Percentiles rank a stretch among this genome's conserved stretches.
These are phyloP conservation scores for Cairneyella variabilis DNA, from an alignment of 495 filamentous ascomycete genomes.

Conservation along the genomic window DNA sequence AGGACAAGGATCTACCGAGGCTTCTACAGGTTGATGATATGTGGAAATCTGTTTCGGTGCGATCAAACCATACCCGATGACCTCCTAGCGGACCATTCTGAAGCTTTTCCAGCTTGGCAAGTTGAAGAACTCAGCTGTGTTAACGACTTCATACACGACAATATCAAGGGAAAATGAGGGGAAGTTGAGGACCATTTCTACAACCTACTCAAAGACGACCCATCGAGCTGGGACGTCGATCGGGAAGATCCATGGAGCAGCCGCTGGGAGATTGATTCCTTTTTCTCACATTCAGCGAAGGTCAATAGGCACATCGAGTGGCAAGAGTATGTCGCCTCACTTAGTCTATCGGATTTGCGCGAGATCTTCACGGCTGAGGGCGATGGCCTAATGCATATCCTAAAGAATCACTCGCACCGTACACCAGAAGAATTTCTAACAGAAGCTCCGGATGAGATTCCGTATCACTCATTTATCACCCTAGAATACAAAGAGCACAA, in stretches of 20 bases:
- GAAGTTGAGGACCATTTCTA: not conserved
- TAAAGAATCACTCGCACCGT: not conserved
- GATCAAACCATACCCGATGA: too few species aligned
- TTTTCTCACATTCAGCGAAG: not conserved
- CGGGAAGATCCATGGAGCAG: not conserved
- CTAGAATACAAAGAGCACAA: not conserved
- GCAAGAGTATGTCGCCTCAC: not conserved
- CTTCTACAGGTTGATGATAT: not conserved
- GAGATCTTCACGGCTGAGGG: not conserved
- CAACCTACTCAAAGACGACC: not conserved
- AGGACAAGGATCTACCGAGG: not conserved
- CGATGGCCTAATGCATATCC: not conserved
- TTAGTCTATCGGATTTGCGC: not conserved
- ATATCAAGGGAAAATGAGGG: not conserved
- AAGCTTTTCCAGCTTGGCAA: not conserved
- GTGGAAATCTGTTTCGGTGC: not conserved
- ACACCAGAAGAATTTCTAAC: not conserved
- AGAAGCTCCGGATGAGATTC: not conserved
- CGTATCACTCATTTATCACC: not conserved
- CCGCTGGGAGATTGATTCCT: not conserved
- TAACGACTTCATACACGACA: not conserved
- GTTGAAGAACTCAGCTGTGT: slow-evolving; percentile 2
- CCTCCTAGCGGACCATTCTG: too few species aligned
- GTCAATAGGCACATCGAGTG: not conserved
- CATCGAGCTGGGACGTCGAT: not conserved